Percentiles rank a stretch among this genome's conserved stretches.
These are phyloP conservation scores for Pythium scleroteichum DNA, from an alignment of 352 stramenopile species.

Conservation along the genomic window DNA sequence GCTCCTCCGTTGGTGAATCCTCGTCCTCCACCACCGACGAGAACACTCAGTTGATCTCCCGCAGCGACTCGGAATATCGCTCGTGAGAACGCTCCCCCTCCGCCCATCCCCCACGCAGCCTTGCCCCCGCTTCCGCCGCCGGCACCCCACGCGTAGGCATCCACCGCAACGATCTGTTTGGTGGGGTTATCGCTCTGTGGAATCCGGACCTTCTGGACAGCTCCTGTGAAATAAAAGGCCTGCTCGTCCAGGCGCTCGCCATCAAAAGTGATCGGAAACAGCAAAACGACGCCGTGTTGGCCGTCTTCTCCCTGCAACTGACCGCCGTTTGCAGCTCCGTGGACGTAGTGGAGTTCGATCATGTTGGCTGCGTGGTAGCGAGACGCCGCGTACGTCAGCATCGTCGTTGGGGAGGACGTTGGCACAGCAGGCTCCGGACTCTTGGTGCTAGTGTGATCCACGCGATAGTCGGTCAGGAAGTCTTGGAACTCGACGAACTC, in stretches of 20 bases:
- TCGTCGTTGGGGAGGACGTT: constrained; percentile 11
- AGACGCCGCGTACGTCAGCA: constrained; percentile 20
- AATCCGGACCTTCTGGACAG: constrained; percentile 33
- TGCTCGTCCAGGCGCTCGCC: constrained; percentile 45
- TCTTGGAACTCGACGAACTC: constrained; percentile 28
- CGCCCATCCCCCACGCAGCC: constrained; percentile 44
- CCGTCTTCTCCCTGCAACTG: constrained; percentile 32
- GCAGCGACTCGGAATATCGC: constrained; percentile 44
- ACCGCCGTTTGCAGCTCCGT: constrained; percentile 53
- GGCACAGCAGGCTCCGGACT: constrained; percentile 23
- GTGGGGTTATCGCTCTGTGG: constrained; percentile 24
- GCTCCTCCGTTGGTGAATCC: constrained; percentile 26
- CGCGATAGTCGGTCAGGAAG: constrained; percentile 47
- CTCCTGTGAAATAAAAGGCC: constrained; percentile 44
- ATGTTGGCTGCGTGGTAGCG: constrained; percentile 41
- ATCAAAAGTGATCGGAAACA: constrained; percentile 56
- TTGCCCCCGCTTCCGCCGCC: constrained; percentile 61
- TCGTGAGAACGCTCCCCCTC: constrained; percentile 73
- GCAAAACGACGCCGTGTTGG: constrained; percentile 48
- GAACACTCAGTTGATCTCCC: constrained; percentile 50
- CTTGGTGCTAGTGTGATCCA: not conserved
- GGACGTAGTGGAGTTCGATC: constrained; percentile 62
- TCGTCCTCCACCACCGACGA: constrained; percentile 59
- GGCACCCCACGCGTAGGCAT: constrained; percentile 78
- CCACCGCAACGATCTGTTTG: constrained; percentile 57